These are phyloP conservation scores for Mortierella sp. DNA, from an alignment of 371 early-diverging fungal genomes.

Conservation along the genomic window DNA sequence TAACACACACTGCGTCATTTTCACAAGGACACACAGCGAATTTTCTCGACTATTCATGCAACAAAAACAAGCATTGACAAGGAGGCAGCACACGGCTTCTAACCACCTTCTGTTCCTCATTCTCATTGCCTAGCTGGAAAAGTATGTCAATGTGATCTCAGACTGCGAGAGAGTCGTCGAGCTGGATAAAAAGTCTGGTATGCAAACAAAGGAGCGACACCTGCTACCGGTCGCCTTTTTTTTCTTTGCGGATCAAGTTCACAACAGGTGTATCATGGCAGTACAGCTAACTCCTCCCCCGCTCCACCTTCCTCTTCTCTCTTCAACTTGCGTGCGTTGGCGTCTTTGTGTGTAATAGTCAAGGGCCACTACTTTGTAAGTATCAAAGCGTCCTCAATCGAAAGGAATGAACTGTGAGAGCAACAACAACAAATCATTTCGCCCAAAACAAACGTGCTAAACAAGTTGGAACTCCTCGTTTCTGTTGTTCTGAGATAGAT, in stretches of 20 bases:
- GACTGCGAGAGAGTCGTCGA: slow-evolving; percentile 84
- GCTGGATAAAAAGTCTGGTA: slow-evolving; percentile 73
- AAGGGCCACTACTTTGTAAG: slow-evolving; percentile 80
- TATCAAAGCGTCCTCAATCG: background rate
- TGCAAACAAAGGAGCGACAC: background rate
- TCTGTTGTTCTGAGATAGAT: slow-evolving; percentile 14
- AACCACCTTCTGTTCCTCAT: background rate
- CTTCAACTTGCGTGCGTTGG: background rate
- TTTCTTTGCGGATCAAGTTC: background rate
- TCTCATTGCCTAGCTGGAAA: slow-evolving; percentile 60
- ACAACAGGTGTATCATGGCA: background rate
- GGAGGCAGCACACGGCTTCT: background rate
- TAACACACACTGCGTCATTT: background rate
- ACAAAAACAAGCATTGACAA: too few relatives aligned
- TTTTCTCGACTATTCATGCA: background rate
- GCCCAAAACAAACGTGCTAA: background rate
- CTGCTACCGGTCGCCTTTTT: background rate
- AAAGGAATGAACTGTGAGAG: background rate
- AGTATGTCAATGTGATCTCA: slow-evolving; percentile 67
- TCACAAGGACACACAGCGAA: background rate
- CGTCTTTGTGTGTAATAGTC: slow-evolving; percentile 55
- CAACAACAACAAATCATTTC: background rate
- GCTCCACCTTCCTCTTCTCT: background rate
- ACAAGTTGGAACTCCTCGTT: background rate
- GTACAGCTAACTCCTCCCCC: background rate